phyloP scores from a whole-genome alignment of 2,329 filamentous ascomycete genomes.

The Aspergillus uvarum region DNA sequence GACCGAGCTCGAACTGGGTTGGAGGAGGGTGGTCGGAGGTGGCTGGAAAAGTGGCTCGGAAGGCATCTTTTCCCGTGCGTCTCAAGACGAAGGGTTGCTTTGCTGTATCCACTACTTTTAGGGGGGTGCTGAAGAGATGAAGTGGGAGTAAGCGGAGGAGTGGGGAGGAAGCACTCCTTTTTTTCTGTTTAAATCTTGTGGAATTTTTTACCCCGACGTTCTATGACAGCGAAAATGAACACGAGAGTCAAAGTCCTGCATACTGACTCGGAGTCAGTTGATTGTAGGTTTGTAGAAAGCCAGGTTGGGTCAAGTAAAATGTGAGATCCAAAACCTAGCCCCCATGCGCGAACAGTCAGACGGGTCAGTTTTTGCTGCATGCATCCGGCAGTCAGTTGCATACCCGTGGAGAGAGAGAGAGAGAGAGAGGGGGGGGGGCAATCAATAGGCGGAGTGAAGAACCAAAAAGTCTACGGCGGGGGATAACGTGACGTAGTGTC shows the following conservation, averaged over 20 bases:
- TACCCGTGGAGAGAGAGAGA: neutral
- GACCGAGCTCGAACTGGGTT: slow-evolving; percentile 3
- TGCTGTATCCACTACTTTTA: neutral
- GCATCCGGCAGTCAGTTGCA: neutral
- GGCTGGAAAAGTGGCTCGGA: slow-evolving; percentile 9
- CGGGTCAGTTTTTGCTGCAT: neutral
- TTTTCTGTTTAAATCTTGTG: neutral
- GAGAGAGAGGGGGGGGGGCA: neutral
- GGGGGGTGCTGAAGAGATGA: neutral
- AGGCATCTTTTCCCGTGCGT: slow-evolving; percentile 3
- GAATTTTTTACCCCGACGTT: neutral
- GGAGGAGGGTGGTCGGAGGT: slow-evolving; percentile 3
- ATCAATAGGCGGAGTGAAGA: neutral
- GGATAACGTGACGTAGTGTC: slow-evolving; percentile 18
- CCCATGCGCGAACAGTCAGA: neutral
- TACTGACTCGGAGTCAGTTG: neutral
- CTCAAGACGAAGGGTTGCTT: neutral
- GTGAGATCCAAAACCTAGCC: neutral
- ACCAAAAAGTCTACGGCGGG: slow-evolving; percentile 8
- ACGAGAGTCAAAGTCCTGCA: neutral
- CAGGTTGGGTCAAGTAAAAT: neutral
- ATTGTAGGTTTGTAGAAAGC: neutral
- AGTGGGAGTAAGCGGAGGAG: neutral
- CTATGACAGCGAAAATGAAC: neutral
- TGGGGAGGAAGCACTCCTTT: neutral